Conservation (phyloP, 1,284 basidiomycete genomes). For the Cryptococcus sp. region DNA sequence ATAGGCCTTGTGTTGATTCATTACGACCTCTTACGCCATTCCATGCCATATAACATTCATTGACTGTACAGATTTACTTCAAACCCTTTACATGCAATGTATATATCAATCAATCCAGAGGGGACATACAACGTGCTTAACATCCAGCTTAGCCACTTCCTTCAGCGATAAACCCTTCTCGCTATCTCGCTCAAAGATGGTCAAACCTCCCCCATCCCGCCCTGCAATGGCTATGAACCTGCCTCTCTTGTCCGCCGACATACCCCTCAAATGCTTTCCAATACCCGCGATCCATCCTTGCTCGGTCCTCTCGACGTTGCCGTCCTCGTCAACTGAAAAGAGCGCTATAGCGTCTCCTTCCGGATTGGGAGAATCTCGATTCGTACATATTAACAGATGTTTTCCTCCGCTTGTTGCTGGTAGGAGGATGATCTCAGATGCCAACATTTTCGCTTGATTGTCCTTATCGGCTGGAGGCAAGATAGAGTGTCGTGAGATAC, state of each 20-base stretch:
- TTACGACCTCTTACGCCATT: no score
- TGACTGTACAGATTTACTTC: no score
- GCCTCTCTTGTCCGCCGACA: conserved; percentile 9
- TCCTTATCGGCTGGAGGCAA: conserved; percentile 12
- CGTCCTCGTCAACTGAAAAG: conserved; percentile 16
- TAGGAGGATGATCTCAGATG: conserved; percentile 18
- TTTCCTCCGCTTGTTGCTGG: conserved; percentile 3
- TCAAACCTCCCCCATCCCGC: conserved; percentile 17
- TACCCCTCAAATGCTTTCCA: conserved; percentile 18
- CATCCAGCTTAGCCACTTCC: conserved; percentile 12
- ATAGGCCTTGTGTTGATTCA: no score
- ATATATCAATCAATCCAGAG: conserved; percentile 15
- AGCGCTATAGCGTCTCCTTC: conserved; percentile 19
- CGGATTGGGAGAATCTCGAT: conserved; percentile 14
- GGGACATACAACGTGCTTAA: conserved; percentile 13
- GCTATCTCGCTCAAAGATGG: conserved; percentile 14
- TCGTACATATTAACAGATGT: conserved; percentile 16
- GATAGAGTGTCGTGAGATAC: conserved; percentile 13
- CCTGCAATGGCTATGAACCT: conserved; percentile 13
- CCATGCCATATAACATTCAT: no score
- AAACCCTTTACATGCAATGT: no score
- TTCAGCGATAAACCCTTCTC: conserved; percentile 13
- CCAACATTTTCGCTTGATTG: conserved; percentile 9
- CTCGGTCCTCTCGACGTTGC: conserved; percentile 8
- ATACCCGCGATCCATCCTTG: conserved; percentile 10